These are phyloP conservation scores for Fusarium sterilihyphosum DNA, from an alignment of 2,329 filamentous ascomycete species.

Conservation along the genomic window DNA sequence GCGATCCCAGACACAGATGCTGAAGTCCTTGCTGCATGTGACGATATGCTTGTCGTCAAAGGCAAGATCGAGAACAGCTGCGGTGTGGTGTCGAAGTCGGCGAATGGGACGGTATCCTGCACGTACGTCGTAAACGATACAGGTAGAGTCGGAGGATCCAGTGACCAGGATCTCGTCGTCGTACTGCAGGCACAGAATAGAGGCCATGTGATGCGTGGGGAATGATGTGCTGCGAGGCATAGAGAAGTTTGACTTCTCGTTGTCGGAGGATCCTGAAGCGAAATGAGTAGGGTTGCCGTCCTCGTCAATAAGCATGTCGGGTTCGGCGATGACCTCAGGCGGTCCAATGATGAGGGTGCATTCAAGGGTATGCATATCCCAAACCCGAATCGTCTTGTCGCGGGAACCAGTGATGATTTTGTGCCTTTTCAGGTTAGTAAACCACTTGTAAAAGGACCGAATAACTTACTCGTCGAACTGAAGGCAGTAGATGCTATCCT, in stretches of 20 bases:
- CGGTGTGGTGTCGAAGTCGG: conserved; percentile 80
- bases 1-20: conserved; percentile 94
- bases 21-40: conserved; percentile 95
- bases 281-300: conserved; percentile 64
- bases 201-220: conserved; percentile 81
- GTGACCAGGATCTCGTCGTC: conserved; percentile 94
- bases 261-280: conserved; percentile 63
- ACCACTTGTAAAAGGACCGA: neutral
- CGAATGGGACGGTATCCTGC: conserved; percentile 81
- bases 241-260: conserved; percentile 57
- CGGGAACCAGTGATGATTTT: conserved; percentile 98
- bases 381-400: conserved; percentile 94
- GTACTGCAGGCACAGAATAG: conserved; percentile 94
- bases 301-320: conserved; percentile 61
- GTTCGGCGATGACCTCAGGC: conserved; percentile 67
- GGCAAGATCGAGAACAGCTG: conserved; percentile 91
- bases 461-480: conserved; percentile 90
- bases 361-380: conserved; percentile 90
- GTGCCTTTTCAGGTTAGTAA: conserved; percentile 63
- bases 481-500: conserved; percentile 96
- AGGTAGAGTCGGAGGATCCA: conserved; percentile 90
- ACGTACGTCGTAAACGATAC: conserved; percentile 89
- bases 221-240: conserved; percentile 67
- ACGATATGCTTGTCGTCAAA: conserved; percentile 94
- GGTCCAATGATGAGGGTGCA: conserved; percentile 90